Conservation (phyloP, 176 grass and related monocot genomes). For the Panicum miliaceum region DNA sequence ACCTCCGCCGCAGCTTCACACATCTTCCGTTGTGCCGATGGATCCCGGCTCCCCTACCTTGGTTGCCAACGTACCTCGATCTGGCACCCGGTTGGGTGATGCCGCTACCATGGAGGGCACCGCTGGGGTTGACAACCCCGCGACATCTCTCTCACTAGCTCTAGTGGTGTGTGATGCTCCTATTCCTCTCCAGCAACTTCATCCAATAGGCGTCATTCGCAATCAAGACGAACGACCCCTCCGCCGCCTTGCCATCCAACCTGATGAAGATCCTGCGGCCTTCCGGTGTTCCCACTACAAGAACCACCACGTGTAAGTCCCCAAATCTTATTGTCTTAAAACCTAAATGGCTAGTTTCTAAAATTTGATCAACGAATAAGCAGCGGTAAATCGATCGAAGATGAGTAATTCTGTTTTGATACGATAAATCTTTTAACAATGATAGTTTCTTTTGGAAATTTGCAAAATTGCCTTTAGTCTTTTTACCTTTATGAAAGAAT, state of each 20-base stretch:
- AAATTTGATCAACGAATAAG: background rate
- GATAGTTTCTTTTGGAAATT: too few species aligned
- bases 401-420: background rate
- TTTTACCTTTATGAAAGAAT: too few species aligned
- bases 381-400: background rate
- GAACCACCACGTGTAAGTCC: background rate
- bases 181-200: background rate
- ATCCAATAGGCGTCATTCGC: too few species aligned
- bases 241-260: too few species aligned
- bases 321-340: background rate
- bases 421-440: background rate
- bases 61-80: background rate
- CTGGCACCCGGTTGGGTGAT: background rate
- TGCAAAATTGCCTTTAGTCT: too few species aligned
- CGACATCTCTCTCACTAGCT: background rate
- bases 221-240: too few species aligned
- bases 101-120: background rate
- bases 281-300: too few species aligned
- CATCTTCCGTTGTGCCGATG: background rate
- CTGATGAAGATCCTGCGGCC: too few species aligned
- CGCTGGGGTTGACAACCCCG: background rate
- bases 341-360: background rate
- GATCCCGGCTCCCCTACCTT: background rate
- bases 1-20: background rate
- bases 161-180: background rate